Evolutionary conservation across 768 basidiomycete species (phyloP).

Genomic region (Trametes coccinea): DNA sequence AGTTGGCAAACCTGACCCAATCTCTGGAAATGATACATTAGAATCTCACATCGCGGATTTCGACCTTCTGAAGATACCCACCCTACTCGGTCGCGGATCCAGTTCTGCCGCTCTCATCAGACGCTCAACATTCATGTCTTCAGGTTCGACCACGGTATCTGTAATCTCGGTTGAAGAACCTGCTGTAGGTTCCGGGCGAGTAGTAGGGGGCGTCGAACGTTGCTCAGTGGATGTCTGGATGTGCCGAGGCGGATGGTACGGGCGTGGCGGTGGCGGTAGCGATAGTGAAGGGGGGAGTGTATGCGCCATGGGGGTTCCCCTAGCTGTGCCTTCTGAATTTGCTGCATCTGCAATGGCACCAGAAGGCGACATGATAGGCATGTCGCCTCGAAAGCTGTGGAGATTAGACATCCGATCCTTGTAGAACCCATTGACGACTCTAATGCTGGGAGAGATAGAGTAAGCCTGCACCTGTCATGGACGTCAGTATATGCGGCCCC

Average conservation of each 20-base stretch:
- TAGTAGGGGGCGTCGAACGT: not conserved
- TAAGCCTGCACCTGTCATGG: not conserved
- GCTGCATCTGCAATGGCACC: no score
- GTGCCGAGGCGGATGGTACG: no score
- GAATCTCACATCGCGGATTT: not conserved
- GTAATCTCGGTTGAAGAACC: not conserved
- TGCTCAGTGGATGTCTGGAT: no score
- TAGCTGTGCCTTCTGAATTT: no score
- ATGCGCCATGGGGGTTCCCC: no score
- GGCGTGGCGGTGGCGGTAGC: no score
- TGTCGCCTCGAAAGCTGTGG: not conserved
- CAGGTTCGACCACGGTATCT: not conserved
- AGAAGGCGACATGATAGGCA: not conserved
- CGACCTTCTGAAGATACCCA: not conserved
- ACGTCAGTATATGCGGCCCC: not conserved
- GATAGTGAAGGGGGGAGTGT: no score
- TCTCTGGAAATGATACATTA: not conserved
- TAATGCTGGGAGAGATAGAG: not conserved
- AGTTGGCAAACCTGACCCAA: conserved; percentile 13
- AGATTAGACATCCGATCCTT: not conserved
- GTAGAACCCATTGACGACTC: not conserved
- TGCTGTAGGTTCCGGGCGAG: not conserved
- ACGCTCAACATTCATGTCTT: not conserved
- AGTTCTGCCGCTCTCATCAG: not conserved
- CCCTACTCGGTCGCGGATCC: conserved; percentile 2